Conservation (phyloP, 1,284 basidiomycete genomes). For the Cutaneotrichosporon sp. region DNA sequence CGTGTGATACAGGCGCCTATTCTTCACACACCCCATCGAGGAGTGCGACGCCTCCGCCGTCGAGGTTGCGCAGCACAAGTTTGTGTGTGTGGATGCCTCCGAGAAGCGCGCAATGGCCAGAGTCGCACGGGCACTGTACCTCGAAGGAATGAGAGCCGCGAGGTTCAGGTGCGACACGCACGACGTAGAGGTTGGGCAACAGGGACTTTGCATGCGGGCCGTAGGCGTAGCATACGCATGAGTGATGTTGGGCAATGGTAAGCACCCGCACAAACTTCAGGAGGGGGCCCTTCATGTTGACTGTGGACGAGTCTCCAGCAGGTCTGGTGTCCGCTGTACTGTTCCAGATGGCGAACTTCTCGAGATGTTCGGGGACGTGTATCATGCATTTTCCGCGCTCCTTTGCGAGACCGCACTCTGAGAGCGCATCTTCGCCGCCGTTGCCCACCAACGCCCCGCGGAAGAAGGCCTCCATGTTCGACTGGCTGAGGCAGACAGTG, state of each 20-base stretch:
- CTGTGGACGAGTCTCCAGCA: neutral
- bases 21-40: neutral
- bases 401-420: neutral
- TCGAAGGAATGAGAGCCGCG: neutral
- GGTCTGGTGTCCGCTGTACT: neutral
- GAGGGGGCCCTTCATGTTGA: slow-evolving; percentile 9
- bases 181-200: slow-evolving; percentile 1
- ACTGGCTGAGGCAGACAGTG: too few relatives aligned
- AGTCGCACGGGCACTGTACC: slow-evolving; percentile 5
- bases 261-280: slow-evolving; percentile 12
- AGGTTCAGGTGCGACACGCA: slow-evolving; percentile 8
- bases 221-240: slow-evolving; percentile 5
- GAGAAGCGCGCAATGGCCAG: slow-evolving; percentile 6
- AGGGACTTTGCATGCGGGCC: slow-evolving; percentile 1
- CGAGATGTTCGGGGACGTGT: neutral
- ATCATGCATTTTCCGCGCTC: neutral
- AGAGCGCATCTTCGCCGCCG: neutral
- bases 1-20: neutral
- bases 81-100: neutral
- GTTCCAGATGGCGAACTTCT: neutral
- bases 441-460: too few relatives aligned
- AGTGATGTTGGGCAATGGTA: slow-evolving; percentile 11
- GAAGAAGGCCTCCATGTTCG: too few relatives aligned
- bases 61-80: slow-evolving; percentile 15
- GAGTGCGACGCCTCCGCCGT: neutral